Conservation (phyloP, 768 basidiomycete species). For the Suillus clintonianus region DNA sequence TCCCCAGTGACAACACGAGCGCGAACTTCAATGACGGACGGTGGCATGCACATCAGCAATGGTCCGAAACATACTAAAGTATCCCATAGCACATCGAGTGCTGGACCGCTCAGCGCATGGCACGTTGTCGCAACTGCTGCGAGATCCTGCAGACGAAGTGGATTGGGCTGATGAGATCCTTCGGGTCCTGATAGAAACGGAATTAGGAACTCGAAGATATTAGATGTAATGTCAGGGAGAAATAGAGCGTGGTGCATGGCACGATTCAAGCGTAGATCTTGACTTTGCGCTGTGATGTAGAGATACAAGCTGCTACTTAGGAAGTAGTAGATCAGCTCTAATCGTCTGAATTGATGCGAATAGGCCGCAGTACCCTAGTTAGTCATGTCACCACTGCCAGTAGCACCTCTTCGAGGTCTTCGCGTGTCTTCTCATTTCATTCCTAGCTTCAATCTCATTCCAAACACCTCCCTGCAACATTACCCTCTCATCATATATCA, state of each 20-base stretch:
- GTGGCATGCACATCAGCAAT: conserved; percentile 2
- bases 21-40: not conserved
- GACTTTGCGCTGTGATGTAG: not conserved
- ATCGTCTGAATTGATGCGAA: too few relatives aligned
- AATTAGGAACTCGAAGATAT: not conserved
- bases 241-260: conserved; percentile 1
- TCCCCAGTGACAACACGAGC: too few relatives aligned
- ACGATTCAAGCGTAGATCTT: not conserved
- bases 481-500: conserved; percentile 42
- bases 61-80: conserved; percentile 4
- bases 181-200: not conserved
- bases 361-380: too few relatives aligned
- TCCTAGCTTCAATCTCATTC: conserved; percentile 32
- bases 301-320: too few relatives aligned
- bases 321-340: too few relatives aligned
- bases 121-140: conserved; percentile 8
- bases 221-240: not conserved
- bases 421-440: conserved; percentile 33
- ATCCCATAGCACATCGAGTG: conserved; percentile 8
- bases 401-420: conserved; percentile 25
- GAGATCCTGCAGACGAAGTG: conserved; percentile 2
- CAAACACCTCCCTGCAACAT: conserved; percentile 38
- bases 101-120: conserved; percentile 6
- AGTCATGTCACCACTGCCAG: not conserved
- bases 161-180: not conserved